Evolutionary conservation across 495 filamentous ascomycete genomes (phyloP).

Genomic region (Pyrenula aspistea): DNA sequence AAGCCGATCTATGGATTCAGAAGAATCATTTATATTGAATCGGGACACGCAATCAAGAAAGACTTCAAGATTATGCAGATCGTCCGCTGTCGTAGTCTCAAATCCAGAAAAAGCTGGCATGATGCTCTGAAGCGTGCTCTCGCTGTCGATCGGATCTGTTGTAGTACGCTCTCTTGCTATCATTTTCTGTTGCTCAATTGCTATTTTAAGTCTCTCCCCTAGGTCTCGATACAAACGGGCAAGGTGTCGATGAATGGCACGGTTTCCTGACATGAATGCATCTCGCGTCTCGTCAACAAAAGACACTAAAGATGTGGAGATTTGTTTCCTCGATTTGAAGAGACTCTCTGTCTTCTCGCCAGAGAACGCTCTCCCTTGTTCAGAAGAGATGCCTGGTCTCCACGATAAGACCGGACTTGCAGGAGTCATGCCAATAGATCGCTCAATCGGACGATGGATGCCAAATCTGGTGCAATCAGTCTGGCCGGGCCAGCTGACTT

Average conservation of each 20-base stretch:
- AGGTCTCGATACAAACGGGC: neutral
- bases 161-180: neutral
- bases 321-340: neutral
- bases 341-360: neutral
- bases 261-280: constrained; percentile 1
- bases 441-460: neutral
- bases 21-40: neutral
- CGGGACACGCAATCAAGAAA: constrained; percentile 1
- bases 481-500: neutral
- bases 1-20: neutral
- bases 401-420: neutral
- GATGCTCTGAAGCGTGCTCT: neutral
- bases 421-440: neutral
- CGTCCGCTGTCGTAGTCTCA: neutral
- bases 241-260: neutral
- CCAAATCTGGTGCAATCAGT: neutral
- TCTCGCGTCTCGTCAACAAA: neutral
- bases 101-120: neutral
- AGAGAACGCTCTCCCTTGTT: neutral
- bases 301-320: neutral
- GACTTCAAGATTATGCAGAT: neutral
- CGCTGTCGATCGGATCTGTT: neutral
- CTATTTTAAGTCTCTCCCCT: neutral
- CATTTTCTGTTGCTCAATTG: neutral
- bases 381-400: neutral